Conservation (phyloP, 768 basidiomycete species). For the Erythrobasidium yunnanense region DNA sequence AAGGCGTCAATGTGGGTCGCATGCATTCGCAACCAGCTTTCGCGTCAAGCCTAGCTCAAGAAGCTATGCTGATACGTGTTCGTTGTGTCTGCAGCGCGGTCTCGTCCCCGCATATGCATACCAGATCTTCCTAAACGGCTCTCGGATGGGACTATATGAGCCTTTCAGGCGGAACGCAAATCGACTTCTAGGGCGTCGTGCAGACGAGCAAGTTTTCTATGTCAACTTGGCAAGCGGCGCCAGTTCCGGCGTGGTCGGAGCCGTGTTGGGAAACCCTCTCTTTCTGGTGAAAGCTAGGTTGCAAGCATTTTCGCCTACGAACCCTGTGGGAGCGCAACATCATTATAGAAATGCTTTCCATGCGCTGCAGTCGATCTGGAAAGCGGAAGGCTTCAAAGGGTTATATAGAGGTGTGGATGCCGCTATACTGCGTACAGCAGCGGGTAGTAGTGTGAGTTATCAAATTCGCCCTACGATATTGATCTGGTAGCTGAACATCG, state of each 20-base stretch:
- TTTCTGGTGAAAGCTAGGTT: constrained; percentile 96
- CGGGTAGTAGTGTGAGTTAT: constrained; percentile 54
- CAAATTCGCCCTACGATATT: background rate
- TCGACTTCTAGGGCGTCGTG: constrained; percentile 52
- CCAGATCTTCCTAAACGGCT: constrained; percentile 59
- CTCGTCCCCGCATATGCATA: constrained; percentile 71
- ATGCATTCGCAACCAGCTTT: too few species aligned
- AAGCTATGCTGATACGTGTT: too few species aligned
- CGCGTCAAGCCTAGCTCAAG: too few species aligned
- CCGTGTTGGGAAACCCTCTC: constrained; percentile 65
- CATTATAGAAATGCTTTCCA: constrained; percentile 74
- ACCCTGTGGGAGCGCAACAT: constrained; percentile 91
- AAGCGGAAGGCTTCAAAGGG: constrained; percentile 65
- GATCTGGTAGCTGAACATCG: background rate
- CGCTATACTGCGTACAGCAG: constrained; percentile 81
- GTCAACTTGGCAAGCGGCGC: constrained; percentile 82
- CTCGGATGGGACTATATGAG: constrained; percentile 72
- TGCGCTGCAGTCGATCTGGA: constrained; percentile 68
- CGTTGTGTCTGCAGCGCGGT: constrained; percentile 91
- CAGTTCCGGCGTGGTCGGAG: constrained; percentile 74
- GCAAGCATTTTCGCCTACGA: constrained; percentile 92
- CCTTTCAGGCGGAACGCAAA: constrained; percentile 70
- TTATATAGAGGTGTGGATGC: constrained; percentile 84
- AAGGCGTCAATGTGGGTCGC: constrained; percentile 4
- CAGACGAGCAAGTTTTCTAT: constrained; percentile 56